Evolutionary conservation across 306 rosid species (phyloP), one percentile per base, ranked within the genome.

Genomic region (Elaeagnus macrophylla): DNA sequence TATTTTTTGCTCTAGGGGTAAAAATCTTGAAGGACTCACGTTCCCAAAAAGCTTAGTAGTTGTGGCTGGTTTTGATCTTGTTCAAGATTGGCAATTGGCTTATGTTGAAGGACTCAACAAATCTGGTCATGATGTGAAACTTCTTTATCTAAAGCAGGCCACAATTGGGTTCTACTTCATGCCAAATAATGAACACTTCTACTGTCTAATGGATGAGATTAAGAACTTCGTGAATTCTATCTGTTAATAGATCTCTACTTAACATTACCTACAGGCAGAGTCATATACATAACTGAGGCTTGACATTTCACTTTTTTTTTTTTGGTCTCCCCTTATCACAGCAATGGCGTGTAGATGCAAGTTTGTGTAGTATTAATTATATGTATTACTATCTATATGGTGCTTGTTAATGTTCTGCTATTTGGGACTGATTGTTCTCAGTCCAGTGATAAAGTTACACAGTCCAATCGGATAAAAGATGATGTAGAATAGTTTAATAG

Each of bases 151-250:
- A 5, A 53, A 79, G 72, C 76, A 81, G 67, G 94, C 94, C 13
- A 85, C 94, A 8, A 81, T 85, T 9, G 89, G 94, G 43, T 85
- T 85, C 82, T 85, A 85, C 77, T 85, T 85, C 89, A 63, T 85
- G 63, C 94, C 94, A 1, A 85, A 85, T 32, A 85, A 85, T 60
- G 70, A 74, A 49, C 83, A 85, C 35, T 85, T 85, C 82, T 77
- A 76, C 46, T 55, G 56, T 53, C 82, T 85, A 49, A 81, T 81
- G 89, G 83, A 85, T 67, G 84, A 85, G 94, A 72, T 81, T 7
- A 69, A 66, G 55, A 57, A 52, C 59, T 81, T 85, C 54, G 84
- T 79, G 41, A 77, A 74, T 55, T 54, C 89, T 67, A 67, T 72
- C 77, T 70, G 73, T 67, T 75, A 63, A 79, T 79, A 81, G 36